Evolutionary conservation across 306 rosid genomes (phyloP), one percentile per base, ranked within the genome.

Genomic region (Carpinus viminea): DNA sequence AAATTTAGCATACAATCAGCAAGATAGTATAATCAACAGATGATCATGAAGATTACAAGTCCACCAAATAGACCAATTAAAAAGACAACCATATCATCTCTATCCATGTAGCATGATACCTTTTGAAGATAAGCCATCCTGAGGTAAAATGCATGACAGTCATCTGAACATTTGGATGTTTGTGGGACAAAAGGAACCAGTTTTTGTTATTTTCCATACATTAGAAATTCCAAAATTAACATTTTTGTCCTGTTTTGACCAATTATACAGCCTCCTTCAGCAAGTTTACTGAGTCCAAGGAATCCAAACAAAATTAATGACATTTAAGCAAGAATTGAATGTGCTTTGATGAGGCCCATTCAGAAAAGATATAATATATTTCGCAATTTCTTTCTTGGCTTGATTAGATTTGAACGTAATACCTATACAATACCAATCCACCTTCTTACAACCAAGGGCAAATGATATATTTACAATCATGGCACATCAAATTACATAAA

Each of bases 1-100:
- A 78, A 77, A 74, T 77, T 51, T 34, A 45, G 59, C 47, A 8
- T 18, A 70, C 18, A 59, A 75, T 17, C 13, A 12, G 15, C 55
- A 70, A 57, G 28, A 61, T 7, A 60, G 34, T 34, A 26, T 2
- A 76, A n/a, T 11, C 10, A 2, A 45, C 46, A 16, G n/a, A 41
- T 45, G 16, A 45, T 45, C 28, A 41, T 41, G 45, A 41, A 41
- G 45, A 10, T 18, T 20, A 12, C 28, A 26, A 45, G 28, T 41
- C 52, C 31, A 69, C 16, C 38, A 41, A 46, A 45, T 12, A 2
- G 26, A 62, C 69, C 20, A 15, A 13, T 28, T 28, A 8, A 62
- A 62, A 15, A 15, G 69, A 16, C 69, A 31, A 62, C 70, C 70
- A 64, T 64, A 16, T 34, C 70, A 62, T 64, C 70, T 64, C 46